Percentiles rank a stretch among this genome's conserved stretches.
These are phyloP conservation scores for Fusarium zealandicum DNA, from an alignment of 2,329 filamentous ascomycete species.

Conservation along the genomic window DNA sequence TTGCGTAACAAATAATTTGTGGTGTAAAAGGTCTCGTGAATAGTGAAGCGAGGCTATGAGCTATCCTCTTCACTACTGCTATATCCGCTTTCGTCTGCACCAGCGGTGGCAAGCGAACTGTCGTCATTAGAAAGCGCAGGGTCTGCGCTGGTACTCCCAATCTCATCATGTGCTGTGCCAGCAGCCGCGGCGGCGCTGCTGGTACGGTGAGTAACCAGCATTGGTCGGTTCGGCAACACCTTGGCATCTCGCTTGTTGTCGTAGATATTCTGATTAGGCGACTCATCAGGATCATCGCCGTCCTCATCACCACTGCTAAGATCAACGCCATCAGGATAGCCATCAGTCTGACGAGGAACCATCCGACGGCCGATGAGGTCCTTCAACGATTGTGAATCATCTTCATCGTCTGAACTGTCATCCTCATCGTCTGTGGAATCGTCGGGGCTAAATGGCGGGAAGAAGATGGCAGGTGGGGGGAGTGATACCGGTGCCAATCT, in stretches of 20 bases:
- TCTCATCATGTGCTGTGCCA: slow-evolving; percentile 42
- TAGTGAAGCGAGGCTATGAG: neutral
- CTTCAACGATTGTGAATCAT: slow-evolving; percentile 43
- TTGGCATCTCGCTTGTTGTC: slow-evolving; percentile 33
- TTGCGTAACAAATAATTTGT: slow-evolving; percentile 7
- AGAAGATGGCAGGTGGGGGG: slow-evolving; percentile 61
- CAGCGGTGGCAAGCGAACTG: slow-evolving; percentile 53
- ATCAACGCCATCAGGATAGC: slow-evolving; percentile 51
- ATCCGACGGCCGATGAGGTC: slow-evolving; percentile 45
- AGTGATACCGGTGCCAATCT: slow-evolving; percentile 57
- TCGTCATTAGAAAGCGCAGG: slow-evolving; percentile 38
- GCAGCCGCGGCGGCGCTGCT: slow-evolving; percentile 47
- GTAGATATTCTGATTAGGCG: slow-evolving; percentile 44
- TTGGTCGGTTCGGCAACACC: slow-evolving; percentile 28
- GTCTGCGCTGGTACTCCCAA: slow-evolving; percentile 45
- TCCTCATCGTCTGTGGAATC: slow-evolving; percentile 48
- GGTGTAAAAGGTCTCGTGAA: neutral
- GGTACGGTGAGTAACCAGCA: slow-evolving; percentile 28
- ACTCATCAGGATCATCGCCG: slow-evolving; percentile 50
- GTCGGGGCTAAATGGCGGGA: slow-evolving; percentile 55
- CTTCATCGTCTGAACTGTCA: slow-evolving; percentile 39
- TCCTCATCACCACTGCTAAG: slow-evolving; percentile 53
- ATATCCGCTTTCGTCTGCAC: slow-evolving; percentile 50
- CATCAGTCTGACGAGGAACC: slow-evolving; percentile 51
- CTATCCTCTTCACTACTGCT: slow-evolving; percentile 47